A percentile compares a stretch with the other conserved stretches of the same genome.
Conservation (phyloP, 768 basidiomycete genomes). For the Auriscalpium microsporum region DNA sequence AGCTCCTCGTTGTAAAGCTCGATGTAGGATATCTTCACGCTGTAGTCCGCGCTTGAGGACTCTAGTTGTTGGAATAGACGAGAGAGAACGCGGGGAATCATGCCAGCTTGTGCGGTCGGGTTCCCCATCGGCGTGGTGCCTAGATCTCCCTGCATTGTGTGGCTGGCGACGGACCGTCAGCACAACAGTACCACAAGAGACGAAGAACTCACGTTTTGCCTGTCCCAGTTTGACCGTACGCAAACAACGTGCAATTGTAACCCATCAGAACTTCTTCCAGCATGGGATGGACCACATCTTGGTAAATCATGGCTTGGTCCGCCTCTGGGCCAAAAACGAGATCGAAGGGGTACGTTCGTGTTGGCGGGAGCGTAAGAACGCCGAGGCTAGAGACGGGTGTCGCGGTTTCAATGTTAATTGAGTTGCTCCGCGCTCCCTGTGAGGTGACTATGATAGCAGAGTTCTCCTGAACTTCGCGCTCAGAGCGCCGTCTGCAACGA, state of each 20-base stretch:
- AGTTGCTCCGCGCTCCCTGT: slow-evolving; percentile 62
- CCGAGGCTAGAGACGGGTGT: slow-evolving; percentile 61
- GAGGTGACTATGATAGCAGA: slow-evolving; percentile 84
- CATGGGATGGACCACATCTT: slow-evolving; percentile 89
- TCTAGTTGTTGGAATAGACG: slow-evolving; percentile 87
- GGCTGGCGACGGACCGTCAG: slow-evolving; percentile 32
- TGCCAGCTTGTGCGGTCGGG: slow-evolving; percentile 84
- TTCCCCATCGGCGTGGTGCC: slow-evolving; percentile 76
- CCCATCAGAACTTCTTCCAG: slow-evolving; percentile 89
- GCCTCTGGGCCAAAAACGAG: slow-evolving; percentile 95
- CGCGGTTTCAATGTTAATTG: slow-evolving; percentile 76
- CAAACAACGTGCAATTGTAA: slow-evolving; percentile 96
- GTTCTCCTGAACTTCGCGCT: slow-evolving; percentile 75
- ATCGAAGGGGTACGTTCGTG: slow-evolving; percentile 89
- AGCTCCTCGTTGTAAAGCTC: slow-evolving; percentile 99
- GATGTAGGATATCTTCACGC: slow-evolving; percentile 88
- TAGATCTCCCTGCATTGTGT: slow-evolving; percentile 98
- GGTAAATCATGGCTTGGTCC: slow-evolving; percentile 89
- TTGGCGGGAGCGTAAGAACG: slow-evolving; percentile 64
- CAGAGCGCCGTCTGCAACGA: slow-evolving; percentile 78
- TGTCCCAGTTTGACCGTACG: slow-evolving; percentile 97
- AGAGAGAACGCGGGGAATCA: slow-evolving; percentile 91
- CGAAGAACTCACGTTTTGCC: slow-evolving; percentile 82
- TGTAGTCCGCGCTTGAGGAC: slow-evolving; percentile 66
- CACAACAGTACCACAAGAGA: not conserved